Percentiles rank a stretch among this genome's conserved stretches.
Evolutionary conservation across 2,329 filamentous ascomycete genomes (phyloP).

Genomic region (Claviceps sorghi): DNA sequence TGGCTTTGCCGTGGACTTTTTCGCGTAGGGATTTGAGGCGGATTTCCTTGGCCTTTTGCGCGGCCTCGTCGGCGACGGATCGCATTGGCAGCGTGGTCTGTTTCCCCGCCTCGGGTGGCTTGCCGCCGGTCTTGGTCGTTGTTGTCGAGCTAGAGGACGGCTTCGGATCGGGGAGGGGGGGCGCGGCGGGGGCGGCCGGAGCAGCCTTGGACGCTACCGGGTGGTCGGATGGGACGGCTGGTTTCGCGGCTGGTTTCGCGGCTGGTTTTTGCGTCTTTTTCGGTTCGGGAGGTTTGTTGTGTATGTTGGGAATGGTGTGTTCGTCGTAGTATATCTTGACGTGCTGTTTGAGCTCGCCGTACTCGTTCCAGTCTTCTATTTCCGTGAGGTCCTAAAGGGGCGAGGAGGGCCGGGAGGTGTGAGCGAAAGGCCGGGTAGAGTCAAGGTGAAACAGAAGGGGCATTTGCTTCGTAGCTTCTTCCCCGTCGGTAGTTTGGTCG

Average conservation of each 20-base stretch:
- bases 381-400: constrained; percentile 65
- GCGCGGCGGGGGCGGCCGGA: constrained; percentile 8
- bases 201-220: constrained; percentile 9
- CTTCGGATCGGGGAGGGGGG: constrained; percentile 11
- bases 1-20: constrained; percentile 37
- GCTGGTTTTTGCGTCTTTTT: constrained; percentile 16
- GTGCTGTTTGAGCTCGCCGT: constrained; percentile 82
- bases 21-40: constrained; percentile 38
- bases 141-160: constrained; percentile 8
- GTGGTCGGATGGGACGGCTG: constrained; percentile 11
- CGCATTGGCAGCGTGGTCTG: constrained; percentile 27
- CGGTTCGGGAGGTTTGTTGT: constrained; percentile 33
- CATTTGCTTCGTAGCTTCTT: neutral
- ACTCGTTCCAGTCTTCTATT: constrained; percentile 98
- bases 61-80: constrained; percentile 50
- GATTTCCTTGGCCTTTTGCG: constrained; percentile 47
- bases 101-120: constrained; percentile 11
- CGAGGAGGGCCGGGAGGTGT: neutral
- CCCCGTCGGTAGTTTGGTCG: too few relatives aligned
- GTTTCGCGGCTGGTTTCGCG: constrained; percentile 11
- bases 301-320: constrained; percentile 40
- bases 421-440: neutral
- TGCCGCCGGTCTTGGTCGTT: constrained; percentile 11
- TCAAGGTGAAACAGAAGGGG: neutral
- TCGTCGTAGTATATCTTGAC: constrained; percentile 56